Evolutionary conservation across 495 filamentous ascomycete genomes (phyloP).

Genomic region (Penicillium lividum): DNA sequence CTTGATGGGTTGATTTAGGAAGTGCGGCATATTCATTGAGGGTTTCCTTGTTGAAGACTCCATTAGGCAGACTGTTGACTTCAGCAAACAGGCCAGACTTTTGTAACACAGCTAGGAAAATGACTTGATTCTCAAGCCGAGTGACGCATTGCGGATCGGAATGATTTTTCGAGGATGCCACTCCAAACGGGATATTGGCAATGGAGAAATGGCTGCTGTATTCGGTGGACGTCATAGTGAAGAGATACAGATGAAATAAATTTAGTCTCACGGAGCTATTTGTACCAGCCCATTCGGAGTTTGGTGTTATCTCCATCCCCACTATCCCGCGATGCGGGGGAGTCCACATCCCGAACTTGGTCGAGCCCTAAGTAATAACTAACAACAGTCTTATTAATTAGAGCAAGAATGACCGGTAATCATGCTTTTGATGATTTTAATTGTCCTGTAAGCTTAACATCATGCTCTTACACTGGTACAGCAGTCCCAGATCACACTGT

Average conservation of each 20-base stretch:
- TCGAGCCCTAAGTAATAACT: neutral
- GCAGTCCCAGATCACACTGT: neutral
- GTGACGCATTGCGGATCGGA: conserved; percentile 41
- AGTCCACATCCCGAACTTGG: conserved; percentile 22
- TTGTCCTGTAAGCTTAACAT: no score
- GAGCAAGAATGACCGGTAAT: no score
- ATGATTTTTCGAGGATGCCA: conserved; percentile 61
- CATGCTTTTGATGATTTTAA: no score
- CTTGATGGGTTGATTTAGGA: conserved; percentile 60
- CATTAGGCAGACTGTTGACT: conserved; percentile 18
- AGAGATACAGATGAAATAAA: neutral
- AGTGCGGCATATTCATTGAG: conserved; percentile 77
- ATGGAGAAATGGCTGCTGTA: conserved; percentile 49
- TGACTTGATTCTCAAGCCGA: conserved; percentile 29
- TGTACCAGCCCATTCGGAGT: neutral
- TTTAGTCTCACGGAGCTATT: neutral
- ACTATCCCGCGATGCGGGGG: conserved; percentile 10
- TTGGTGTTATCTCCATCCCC: conserved; percentile 12
- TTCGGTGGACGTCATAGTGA: conserved; percentile 27
- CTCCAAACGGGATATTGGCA: conserved; percentile 82
- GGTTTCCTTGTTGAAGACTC: conserved; percentile 46
- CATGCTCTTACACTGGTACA: neutral
- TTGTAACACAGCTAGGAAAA: conserved; percentile 54
- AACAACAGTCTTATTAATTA: neutral
- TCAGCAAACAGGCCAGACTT: conserved; percentile 33